phyloP scores from a whole-genome alignment of 2,329 filamentous ascomycete species.

The Curvularia spicifera region DNA sequence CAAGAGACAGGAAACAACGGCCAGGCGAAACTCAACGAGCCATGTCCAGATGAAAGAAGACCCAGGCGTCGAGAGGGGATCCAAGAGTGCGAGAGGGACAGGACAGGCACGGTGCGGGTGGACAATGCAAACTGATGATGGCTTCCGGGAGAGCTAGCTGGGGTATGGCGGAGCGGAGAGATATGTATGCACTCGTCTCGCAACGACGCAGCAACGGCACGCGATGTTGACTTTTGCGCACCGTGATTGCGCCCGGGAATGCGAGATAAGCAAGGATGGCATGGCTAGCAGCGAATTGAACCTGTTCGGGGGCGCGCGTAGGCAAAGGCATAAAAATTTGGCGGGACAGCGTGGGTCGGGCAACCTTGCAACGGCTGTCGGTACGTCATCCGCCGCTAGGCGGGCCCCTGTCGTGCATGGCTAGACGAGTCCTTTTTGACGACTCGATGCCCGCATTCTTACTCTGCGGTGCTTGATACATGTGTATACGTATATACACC shows the following conservation, averaged over 20 bases:
- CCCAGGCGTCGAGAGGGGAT: neutral
- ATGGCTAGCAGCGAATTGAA: constrained; percentile 16
- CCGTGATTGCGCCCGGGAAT: constrained; percentile 4
- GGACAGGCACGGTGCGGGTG: constrained; percentile 4
- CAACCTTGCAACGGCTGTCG: constrained; percentile 8
- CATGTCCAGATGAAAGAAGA: constrained; percentile 10
- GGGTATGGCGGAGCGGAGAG: constrained; percentile 9
- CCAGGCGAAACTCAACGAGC: constrained; percentile 7
- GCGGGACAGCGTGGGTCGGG: constrained; percentile 15
- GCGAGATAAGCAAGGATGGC: constrained; percentile 9
- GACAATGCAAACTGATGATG: constrained; percentile 2
- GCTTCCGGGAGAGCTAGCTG: constrained; percentile 8
- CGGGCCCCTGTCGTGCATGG: neutral
- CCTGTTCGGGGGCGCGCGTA: constrained; percentile 6
- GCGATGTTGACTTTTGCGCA: neutral
- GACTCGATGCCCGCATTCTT: neutral
- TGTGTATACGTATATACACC: neutral
- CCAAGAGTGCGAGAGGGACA: neutral
- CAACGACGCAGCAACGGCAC: neutral
- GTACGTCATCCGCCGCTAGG: constrained; percentile 24
- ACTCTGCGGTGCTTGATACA: no score
- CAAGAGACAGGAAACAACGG: constrained; percentile 2
- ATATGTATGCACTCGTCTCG: neutral
- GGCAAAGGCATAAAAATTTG: constrained; percentile 18
- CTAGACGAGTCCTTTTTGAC: neutral